Base-by-base conservation (phyloP, 805 yeast genomes). In the Ogataea thermomethanolica region DNA sequence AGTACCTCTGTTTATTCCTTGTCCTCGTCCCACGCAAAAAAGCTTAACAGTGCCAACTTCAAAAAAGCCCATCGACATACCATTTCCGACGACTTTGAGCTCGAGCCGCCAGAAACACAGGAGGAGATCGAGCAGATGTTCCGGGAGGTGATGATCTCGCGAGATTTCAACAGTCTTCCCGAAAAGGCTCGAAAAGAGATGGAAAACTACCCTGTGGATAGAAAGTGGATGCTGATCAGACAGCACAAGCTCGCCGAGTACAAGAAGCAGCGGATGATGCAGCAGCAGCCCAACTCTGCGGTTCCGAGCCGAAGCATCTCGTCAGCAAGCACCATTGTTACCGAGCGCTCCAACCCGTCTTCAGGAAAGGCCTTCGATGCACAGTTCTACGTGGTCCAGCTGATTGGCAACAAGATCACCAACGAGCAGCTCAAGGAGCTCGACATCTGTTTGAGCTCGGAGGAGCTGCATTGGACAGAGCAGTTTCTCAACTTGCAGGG, bases 371-470 rank as follows among this genome's bases (percentile, higher is more conserved):
- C 41, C 7, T 41, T 52, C 65, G 44, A 73, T 80, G 17, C 96
- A 93, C 88, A 79, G 47, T 79, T 75, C 51, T 91, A 84, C 60
- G 89, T 91, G 12, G 74, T 84, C 37, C 74, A 74, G 45, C 71
- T 93, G 48, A 72, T 90, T 55, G 80, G 84, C 26, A 83, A 84
- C 52, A 64, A 77, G 24, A 79, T 90, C 39, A 69, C 84, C 1
- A 66, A 78, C 4, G 78, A 76, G 37, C 87, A 90, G 58, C 67
- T 91, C 48, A 86, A 84, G 28, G 85, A 85, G 50, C 71, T 93
- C 37, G 87, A 93, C 84, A 96, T 93, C 5, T 87, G 95, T 33
- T 69, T 91, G 30, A 78, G 98, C 48, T 88, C 98, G 0, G 98
- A 91, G 58, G 65, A 63, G 30, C 45, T 64, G 25, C 74, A 69